Percentiles rank a stretch among this genome's conserved stretches.
Evolutionary conservation across 345 rosid species (phyloP).

Genomic region (Pugionium dolabratum): DNA sequence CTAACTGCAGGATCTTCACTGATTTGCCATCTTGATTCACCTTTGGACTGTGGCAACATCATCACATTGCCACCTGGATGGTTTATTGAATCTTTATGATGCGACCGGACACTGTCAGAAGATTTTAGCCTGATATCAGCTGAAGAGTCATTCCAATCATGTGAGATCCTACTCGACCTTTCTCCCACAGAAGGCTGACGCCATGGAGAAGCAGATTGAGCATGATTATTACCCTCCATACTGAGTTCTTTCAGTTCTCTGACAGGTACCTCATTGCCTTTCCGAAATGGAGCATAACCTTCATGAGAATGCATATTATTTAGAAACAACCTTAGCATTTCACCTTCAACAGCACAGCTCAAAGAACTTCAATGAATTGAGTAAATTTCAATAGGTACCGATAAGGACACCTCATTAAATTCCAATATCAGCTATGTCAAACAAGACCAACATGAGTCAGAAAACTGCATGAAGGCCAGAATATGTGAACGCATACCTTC

Average conservation of each 20-base stretch:
- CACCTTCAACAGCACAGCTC: slow-evolving; percentile 16
- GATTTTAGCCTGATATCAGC: slow-evolving; percentile 49
- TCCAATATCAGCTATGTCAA: slow-evolving; percentile 22
- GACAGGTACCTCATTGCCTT: slow-evolving; percentile 50
- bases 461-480: slow-evolving; percentile 24
- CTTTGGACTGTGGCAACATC: slow-evolving; percentile 50
- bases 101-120: slow-evolving; percentile 55
- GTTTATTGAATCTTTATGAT: slow-evolving; percentile 49
- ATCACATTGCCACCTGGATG: slow-evolving; percentile 50
- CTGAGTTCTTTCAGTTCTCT: slow-evolving; percentile 44
- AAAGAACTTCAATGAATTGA: not conserved
- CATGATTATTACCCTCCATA: slow-evolving; percentile 48
- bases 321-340: slow-evolving; percentile 1
- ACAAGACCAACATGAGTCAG: slow-evolving; percentile 7
- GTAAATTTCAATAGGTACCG: not conserved
- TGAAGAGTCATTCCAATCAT: slow-evolving; percentile 54
- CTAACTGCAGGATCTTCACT: slow-evolving; percentile 56
- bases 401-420: slow-evolving; percentile 4
- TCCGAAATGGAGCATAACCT: slow-evolving; percentile 46
- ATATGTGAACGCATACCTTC: slow-evolving; percentile 52
- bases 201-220: slow-evolving; percentile 48
- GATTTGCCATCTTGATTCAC: slow-evolving; percentile 56
- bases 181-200: slow-evolving; percentile 57
- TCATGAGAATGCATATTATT: slow-evolving; percentile 37
- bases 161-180: slow-evolving; percentile 41